These are phyloP conservation scores for Neonectria coccinea DNA, from an alignment of 2,329 filamentous ascomycete genomes.

Conservation along the genomic window DNA sequence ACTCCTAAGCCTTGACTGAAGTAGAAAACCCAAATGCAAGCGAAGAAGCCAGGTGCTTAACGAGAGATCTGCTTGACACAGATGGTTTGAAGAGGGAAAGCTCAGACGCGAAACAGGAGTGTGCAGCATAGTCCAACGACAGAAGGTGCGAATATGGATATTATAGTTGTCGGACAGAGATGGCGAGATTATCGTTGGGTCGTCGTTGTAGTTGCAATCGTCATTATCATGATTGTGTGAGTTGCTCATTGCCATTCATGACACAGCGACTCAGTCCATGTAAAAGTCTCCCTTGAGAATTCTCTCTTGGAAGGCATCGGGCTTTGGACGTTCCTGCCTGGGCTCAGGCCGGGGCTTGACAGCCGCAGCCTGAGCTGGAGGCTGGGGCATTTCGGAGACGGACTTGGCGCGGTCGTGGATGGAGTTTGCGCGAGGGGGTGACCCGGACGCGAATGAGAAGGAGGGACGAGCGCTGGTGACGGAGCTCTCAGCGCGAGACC, in stretches of 20 bases:
- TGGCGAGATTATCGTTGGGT: slow-evolving; percentile 30
- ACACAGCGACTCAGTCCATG: slow-evolving; percentile 78
- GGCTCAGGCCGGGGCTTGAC: slow-evolving; percentile 54
- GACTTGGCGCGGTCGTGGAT: slow-evolving; percentile 77
- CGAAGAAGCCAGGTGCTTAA: slow-evolving; percentile 32
- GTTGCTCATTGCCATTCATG: slow-evolving; percentile 10
- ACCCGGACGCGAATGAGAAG: slow-evolving; percentile 67
- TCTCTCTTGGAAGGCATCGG: slow-evolving; percentile 95
- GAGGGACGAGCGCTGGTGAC: slow-evolving; percentile 68
- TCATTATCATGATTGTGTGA: slow-evolving; percentile 37
- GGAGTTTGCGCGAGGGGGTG: slow-evolving; percentile 50
- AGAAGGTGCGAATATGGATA: slow-evolving; percentile 23
- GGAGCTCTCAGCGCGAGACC: slow-evolving; percentile 88
- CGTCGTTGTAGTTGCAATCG: slow-evolving; percentile 30
- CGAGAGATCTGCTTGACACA: slow-evolving; percentile 34
- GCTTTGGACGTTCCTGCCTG: slow-evolving; percentile 71
- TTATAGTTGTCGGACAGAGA: slow-evolving; percentile 30
- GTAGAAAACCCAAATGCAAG: slow-evolving; percentile 33
- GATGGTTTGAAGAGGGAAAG: slow-evolving; percentile 25
- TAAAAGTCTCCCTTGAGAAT: slow-evolving; percentile 98
- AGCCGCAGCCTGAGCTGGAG: slow-evolving; percentile 63
- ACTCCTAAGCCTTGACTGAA: slow-evolving; percentile 30
- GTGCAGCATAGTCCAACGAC: slow-evolving; percentile 25
- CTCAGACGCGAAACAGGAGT: slow-evolving; percentile 30
- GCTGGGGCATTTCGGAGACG: slow-evolving; percentile 71